phyloP scores from a whole-genome alignment of 2,329 filamentous ascomycete genomes.

The Cladosporium austrohemisphaericum region DNA sequence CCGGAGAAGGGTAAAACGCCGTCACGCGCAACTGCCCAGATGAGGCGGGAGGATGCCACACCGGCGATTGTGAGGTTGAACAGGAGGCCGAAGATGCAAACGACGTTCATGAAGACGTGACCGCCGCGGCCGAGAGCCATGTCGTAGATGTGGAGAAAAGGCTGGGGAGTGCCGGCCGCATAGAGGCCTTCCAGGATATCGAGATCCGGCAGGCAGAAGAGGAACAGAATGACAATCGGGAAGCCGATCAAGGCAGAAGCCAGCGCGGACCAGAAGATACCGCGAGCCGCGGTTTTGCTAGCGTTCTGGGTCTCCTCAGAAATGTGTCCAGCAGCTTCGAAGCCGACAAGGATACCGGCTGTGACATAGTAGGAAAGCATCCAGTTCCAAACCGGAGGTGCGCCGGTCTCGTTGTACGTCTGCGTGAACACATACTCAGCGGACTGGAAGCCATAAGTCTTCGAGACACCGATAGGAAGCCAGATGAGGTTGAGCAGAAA shows the following conservation, averaged over 20 bases:
- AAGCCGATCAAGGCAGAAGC: conserved; percentile 56
- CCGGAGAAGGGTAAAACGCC: conserved; percentile 57
- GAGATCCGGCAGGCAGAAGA: conserved; percentile 56
- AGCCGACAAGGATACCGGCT: conserved; percentile 58
- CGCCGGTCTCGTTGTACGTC: conserved; percentile 52
- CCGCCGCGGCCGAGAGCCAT: conserved; percentile 53
- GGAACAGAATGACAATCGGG: conserved; percentile 54
- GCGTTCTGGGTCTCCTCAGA: conserved; percentile 61
- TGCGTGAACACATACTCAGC: conserved; percentile 58
- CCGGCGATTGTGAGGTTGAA: conserved; percentile 60
- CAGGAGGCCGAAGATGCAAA: conserved; percentile 48
- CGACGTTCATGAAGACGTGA: conserved; percentile 60
- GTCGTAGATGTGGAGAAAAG: conserved; percentile 58
- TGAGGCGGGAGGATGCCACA: conserved; percentile 57
- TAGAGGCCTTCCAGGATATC: conserved; percentile 44
- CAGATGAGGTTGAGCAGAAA: conserved; percentile 59
- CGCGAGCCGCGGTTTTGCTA: conserved; percentile 52
- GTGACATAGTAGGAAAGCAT: conserved; percentile 60
- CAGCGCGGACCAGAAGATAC: conserved; percentile 59
- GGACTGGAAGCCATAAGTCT: conserved; percentile 57
- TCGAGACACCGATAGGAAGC: conserved; percentile 55
- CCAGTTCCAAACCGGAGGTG: conserved; percentile 59
- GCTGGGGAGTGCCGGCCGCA: conserved; percentile 53
- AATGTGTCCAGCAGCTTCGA: conserved; percentile 59
- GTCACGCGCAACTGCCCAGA: conserved; percentile 61